Percentiles rank a stretch among this genome's conserved stretches.
These are phyloP conservation scores for Aspergillus luchuensis DNA, from an alignment of 2,329 filamentous ascomycete genomes.

Conservation along the genomic window DNA sequence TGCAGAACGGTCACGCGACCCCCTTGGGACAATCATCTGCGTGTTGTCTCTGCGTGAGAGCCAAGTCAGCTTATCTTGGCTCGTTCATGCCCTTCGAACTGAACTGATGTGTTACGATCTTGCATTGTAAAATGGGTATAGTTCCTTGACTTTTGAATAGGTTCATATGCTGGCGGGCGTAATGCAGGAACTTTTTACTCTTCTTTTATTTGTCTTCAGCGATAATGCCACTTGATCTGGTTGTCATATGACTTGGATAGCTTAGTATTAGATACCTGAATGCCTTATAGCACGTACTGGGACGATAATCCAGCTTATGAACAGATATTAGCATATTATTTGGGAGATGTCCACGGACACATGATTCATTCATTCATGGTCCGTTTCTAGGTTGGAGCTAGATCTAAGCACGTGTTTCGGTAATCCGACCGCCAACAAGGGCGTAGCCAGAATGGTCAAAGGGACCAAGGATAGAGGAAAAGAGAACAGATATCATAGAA, in stretches of 20 bases:
- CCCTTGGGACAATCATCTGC: neutral
- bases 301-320: neutral
- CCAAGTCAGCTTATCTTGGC: neutral
- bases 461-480: neutral
- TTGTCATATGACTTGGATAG: neutral
- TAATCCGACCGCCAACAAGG: neutral
- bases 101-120: conserved; percentile 17
- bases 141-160: conserved; percentile 1
- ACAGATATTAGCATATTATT: conserved; percentile 4
- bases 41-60: neutral
- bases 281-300: neutral
- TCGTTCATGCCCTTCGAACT: neutral
- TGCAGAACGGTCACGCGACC: neutral
- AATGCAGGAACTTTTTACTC: neutral
- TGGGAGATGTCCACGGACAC: neutral
- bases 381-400: neutral
- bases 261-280: neutral
- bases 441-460: neutral
- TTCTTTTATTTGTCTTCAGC: neutral
- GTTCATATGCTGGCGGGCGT: neutral
- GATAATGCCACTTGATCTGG: neutral
- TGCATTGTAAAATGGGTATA: conserved; percentile 8
- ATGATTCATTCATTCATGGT: neutral
- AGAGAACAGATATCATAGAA: neutral
- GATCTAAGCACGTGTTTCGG: neutral